Conservation (phyloP, 2,329 filamentous ascomycete species). For the Calonectria multiphialidica region DNA sequence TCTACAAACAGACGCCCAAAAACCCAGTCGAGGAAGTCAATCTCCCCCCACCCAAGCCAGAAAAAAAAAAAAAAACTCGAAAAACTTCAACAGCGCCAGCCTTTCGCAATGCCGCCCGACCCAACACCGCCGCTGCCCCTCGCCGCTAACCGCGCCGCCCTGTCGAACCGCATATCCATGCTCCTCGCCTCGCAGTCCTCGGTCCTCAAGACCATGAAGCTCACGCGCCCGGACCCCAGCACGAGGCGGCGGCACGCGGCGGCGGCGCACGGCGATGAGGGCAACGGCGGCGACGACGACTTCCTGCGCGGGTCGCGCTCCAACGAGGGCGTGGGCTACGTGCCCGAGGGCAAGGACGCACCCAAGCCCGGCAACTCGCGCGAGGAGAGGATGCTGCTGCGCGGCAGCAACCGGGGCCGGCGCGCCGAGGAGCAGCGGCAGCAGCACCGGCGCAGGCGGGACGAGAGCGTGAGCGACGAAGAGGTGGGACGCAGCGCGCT, state of each 20-base stretch:
- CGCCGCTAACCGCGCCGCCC: conserved; percentile 51
- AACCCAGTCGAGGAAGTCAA: background rate
- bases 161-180: conserved; percentile 58
- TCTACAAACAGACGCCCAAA: background rate
- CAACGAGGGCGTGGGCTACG: conserved; percentile 58
- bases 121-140: conserved; percentile 48
- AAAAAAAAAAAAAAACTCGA: background rate
- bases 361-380: conserved; percentile 39
- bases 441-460: conserved; percentile 19
- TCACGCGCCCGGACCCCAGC: conserved; percentile 33
- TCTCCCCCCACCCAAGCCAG: background rate
- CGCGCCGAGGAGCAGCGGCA: conserved; percentile 22
- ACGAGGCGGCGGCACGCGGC: conserved; percentile 17
- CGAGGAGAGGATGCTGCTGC: conserved; percentile 49
- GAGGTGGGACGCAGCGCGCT: conserved; percentile 53
- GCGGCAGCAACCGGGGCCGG: conserved; percentile 45
- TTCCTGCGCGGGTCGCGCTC: conserved; percentile 38
- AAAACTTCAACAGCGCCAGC: background rate
- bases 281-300: conserved; percentile 45
- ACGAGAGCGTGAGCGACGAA: conserved; percentile 51
- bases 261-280: conserved; percentile 19
- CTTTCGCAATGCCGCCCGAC: conserved; percentile 36
- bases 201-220: conserved; percentile 48
- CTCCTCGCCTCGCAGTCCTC: conserved; percentile 50
- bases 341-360: conserved; percentile 40